Conservation (phyloP, 305 asterid species). For the Fraxinus nigra region DNA sequence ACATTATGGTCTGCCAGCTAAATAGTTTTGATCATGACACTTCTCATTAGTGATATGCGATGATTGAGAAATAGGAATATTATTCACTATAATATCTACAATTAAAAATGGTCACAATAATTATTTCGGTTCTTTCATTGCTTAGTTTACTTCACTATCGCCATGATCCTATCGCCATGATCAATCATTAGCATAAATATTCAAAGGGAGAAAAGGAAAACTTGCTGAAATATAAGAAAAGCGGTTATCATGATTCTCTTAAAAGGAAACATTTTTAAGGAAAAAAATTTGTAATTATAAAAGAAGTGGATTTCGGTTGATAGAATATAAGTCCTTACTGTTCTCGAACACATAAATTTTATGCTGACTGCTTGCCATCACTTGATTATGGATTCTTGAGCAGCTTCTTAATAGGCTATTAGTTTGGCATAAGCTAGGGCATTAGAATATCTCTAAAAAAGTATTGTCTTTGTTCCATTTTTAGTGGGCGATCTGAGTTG, state of each 20-base stretch:
- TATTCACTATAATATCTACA: background rate
- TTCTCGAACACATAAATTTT: background rate
- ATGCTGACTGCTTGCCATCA: background rate
- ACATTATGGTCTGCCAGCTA: background rate
- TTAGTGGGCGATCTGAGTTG: background rate
- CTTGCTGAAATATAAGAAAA: background rate
- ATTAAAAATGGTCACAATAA: conserved; percentile 1
- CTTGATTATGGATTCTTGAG: background rate
- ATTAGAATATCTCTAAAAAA: background rate
- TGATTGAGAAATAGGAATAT: background rate
- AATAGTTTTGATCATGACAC: background rate
- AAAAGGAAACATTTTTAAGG: background rate
- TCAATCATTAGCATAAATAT: background rate
- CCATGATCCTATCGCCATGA: background rate
- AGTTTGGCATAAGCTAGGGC: background rate
- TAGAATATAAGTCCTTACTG: background rate
- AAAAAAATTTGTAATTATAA: background rate
- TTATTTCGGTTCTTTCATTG: background rate
- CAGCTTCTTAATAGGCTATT: background rate
- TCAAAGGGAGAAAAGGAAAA: background rate
- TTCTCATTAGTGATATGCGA: background rate
- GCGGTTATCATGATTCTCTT: background rate
- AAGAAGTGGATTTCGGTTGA: background rate
- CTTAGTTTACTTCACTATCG: background rate
- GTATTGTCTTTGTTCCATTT: background rate